A percentile compares a stretch with the other conserved stretches of the same genome.
Evolutionary conservation across 1,139 yeast species (phyloP).

Genomic region (Entelexis sorbosivorans): DNA sequence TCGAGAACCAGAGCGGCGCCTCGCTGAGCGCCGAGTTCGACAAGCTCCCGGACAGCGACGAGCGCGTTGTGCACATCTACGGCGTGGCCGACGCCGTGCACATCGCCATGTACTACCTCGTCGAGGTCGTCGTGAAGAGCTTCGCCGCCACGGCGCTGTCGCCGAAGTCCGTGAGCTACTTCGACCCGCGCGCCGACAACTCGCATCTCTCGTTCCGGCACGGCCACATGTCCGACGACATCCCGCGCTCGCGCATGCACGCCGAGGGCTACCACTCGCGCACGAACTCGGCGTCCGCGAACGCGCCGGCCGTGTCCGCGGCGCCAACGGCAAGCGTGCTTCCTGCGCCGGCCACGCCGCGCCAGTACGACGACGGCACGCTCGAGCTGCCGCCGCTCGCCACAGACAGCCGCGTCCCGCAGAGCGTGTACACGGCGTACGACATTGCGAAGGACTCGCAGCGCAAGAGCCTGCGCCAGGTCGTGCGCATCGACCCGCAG

Average conservation of each 20-base stretch:
- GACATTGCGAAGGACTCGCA: slow-evolving; percentile 22
- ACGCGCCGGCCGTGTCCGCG: neutral
- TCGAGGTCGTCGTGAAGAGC: slow-evolving; percentile 37
- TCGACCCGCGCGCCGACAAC: slow-evolving; percentile 6
- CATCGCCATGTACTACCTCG: slow-evolving; percentile 66
- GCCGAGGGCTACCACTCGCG: slow-evolving; percentile 3
- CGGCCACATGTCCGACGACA: slow-evolving; percentile 6
- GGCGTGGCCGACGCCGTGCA: slow-evolving; percentile 87
- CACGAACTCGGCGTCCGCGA: neutral
- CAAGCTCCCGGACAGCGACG: slow-evolving; percentile 68
- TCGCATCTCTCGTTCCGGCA: slow-evolving; percentile 4
- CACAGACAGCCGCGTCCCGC: slow-evolving; percentile 7
- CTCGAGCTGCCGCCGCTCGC: slow-evolving; percentile 14
- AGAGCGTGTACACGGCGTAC: slow-evolving; percentile 20
- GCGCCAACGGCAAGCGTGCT: neutral
- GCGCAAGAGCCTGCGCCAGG: slow-evolving; percentile 19
- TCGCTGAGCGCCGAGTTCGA: slow-evolving; percentile 66
- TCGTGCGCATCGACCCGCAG: slow-evolving; percentile 15
- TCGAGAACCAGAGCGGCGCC: slow-evolving; percentile 77
- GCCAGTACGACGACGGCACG: neutral
- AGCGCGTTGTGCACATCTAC: slow-evolving; percentile 55
- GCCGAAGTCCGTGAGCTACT: neutral
- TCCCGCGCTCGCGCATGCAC: slow-evolving; percentile 5
- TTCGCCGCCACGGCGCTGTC: neutral
- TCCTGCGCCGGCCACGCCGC: neutral